phyloP scores from a whole-genome alignment of 148 eudicot genomes.

The Nepenthes mirabilis region DNA sequence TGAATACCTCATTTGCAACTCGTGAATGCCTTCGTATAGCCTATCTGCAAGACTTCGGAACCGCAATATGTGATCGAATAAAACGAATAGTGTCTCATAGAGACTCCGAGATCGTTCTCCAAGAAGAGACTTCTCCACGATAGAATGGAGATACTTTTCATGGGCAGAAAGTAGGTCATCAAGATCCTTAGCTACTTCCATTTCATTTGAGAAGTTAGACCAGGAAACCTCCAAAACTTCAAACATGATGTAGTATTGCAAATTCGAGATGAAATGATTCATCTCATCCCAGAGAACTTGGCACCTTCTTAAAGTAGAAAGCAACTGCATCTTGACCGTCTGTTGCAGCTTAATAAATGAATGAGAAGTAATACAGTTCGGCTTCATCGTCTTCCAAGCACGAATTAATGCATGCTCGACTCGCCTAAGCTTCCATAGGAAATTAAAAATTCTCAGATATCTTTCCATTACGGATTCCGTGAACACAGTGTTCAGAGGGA shows the following conservation, averaged over 20 bases:
- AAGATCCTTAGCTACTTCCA: conserved; percentile 93
- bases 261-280: conserved; percentile 89
- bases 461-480: conserved; percentile 90
- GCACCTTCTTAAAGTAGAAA: conserved; percentile 65
- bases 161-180: conserved; percentile 96
- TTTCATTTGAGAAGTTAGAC: conserved; percentile 74
- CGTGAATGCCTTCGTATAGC: conserved; percentile 78
- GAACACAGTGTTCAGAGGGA: conserved; percentile 79
- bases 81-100: conserved; percentile 53
- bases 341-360: conserved; percentile 56
- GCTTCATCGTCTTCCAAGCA: conserved; percentile 96
- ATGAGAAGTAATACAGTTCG: conserved; percentile 67
- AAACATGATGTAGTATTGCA: conserved; percentile 99
- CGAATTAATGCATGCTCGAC: conserved; percentile 90
- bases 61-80: conserved; percentile 73
- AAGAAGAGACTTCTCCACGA: conserved; percentile 91
- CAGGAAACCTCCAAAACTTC: conserved; percentile 98
- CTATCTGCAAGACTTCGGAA: conserved; percentile 88
- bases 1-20: conserved; percentile 73
- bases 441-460: conserved; percentile 76
- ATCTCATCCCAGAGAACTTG: conserved; percentile 98
- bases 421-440: conserved; percentile 96
- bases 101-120: conserved; percentile 72
- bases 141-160: conserved; percentile 84
- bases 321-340: conserved; percentile 57